Evolutionary conservation across 2,329 filamentous ascomycete genomes (phyloP), one percentile per base, ranked within the genome.

Genomic region (Epichloe festucae): DNA sequence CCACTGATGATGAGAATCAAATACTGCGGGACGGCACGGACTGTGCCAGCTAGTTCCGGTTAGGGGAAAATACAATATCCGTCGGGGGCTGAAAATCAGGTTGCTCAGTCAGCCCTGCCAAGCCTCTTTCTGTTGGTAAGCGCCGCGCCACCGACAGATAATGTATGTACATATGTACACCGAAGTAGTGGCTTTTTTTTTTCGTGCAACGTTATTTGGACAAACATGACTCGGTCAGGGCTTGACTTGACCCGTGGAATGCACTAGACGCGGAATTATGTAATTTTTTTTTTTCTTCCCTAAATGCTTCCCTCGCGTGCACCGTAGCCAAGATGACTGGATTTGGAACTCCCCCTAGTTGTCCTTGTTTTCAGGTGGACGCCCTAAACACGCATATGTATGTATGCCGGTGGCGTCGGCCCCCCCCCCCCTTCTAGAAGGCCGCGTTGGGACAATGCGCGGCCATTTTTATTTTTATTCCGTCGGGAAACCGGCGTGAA

Each of bases 351-450:
- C 6, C 5, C 23, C 23, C 23, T 8, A 5, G 21, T 23, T 3
- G 19, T 21, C 3, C 2, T 7, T 27, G 23, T 27, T 48, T 31
- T 39, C 51, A 47, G 51, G 44, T 50, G 17, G 17, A 17, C 17
- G 17, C 17, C 17, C 17, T 17, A 17, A 17, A 17, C 17, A 17
- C 17, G 17, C 17, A 17, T 17, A 17, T 17, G 17, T 17, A 17
- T 17, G 17, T 17, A 17, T 17, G 17, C 17, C 17, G 51, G 44
- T 50, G 34, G 15, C 14, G 35, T 38, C 41, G 47, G 44, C 31
- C 8, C 40, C 19, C 19, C 40, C 19, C 19, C 3, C 19, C 40
- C 49, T 56, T 53, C 55, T 55, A 55, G 53, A 56, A 56, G 49
- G 17, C 19, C 12, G 48, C 45, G 44, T 48, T 48, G 46, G 53